These are phyloP conservation scores for Psilocybe subaeruginosa DNA, from an alignment of 768 basidiomycete genomes.

Conservation along the genomic window DNA sequence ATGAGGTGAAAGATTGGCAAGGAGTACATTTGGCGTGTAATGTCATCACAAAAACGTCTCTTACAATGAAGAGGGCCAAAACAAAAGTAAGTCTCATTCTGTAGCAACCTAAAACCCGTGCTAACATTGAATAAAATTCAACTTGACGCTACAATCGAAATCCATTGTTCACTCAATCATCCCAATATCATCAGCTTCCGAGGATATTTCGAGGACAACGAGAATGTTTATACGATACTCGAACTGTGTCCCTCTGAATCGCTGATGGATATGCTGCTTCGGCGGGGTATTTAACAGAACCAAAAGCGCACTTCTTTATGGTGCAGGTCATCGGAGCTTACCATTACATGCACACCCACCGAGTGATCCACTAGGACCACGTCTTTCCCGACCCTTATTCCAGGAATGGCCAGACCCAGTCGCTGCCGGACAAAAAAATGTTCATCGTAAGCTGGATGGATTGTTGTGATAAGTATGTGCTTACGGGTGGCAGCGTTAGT, in stretches of 20 bases:
- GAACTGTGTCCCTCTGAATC: slow-evolving; percentile 91
- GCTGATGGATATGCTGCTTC: slow-evolving; percentile 88
- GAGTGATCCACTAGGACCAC: slow-evolving; percentile 94
- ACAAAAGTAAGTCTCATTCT: slow-evolving; percentile 71
- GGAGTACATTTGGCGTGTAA: slow-evolving; percentile 83
- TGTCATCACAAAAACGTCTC: slow-evolving; percentile 89
- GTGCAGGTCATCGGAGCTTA: slow-evolving; percentile 95
- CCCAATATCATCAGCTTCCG: slow-evolving; percentile 92
- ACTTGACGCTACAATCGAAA: slow-evolving; percentile 99
- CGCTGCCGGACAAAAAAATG: slow-evolving; percentile 68
- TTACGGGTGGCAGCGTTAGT: slow-evolving; percentile 93
- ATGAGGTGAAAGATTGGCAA: slow-evolving; percentile 81
- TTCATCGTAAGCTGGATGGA: slow-evolving; percentile 99
- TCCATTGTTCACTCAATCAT: slow-evolving; percentile 88
- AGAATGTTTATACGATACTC: slow-evolving; percentile 97
- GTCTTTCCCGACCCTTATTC: slow-evolving; percentile 65
- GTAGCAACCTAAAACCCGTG: neutral
- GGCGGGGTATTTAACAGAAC: slow-evolving; percentile 87
- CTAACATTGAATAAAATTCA: slow-evolving; percentile 28
- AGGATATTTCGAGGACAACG: slow-evolving; percentile 94
- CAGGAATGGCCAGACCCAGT: slow-evolving; percentile 19
- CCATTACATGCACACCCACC: slow-evolving; percentile 95
- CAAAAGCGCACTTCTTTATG: slow-evolving; percentile 91
- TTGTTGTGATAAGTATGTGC: slow-evolving; percentile 96
- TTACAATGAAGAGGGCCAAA: slow-evolving; percentile 96